Base-by-base conservation (phyloP, 1,284 basidiomycete genomes). In the Microbotryum scabiosae region DNA sequence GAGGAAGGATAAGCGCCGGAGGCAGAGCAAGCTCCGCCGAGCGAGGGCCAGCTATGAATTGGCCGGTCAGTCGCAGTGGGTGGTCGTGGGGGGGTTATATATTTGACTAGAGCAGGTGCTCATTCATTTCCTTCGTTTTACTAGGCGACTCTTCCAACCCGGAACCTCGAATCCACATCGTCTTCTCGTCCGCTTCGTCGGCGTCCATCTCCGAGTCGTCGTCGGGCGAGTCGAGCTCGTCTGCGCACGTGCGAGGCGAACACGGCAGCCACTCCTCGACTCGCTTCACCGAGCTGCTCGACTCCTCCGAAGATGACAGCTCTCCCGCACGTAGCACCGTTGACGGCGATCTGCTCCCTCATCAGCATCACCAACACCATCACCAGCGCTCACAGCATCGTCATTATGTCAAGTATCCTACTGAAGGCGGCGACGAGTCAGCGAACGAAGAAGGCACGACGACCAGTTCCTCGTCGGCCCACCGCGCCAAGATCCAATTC, bases 11-110 rank as follows among this genome's bases (percentile, higher is more conserved):
- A 74, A 72, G 64, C 72, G 28, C 56, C 74, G 65, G 66, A 72
- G 52, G 66, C 70, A 54, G 56, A 57, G 65, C 18, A 73, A 72
- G 21, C 36, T 41, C 10, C 57, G 75, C 23, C 60, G 74, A 20
- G 75, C 74, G 9, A 65, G 72, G 51, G 76, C 76, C 3, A 74
- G 74, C 51, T 77, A 77, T 62, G 74, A 77, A 61, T 66, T 77
- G 1, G 74, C 70, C 21, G 75, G 71, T 70, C 16, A 30, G 67
- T 45, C 7, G 12, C 20, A 41, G 36, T 18, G 16, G 2, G 16
- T 30, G 36, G 10, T 32, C 5, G 30, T 10, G 30, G 5, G 30
- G 10, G 5, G 10, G 30, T 10, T 18, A 2, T 16, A 12, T 41
- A 2, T 18, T 41, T 41, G 12, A 12, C 10, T 6, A 12, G 5